These are phyloP conservation scores for Lasiodiplodia theobromae DNA, from an alignment of 2,329 filamentous ascomycete genomes.

Conservation along the genomic window DNA sequence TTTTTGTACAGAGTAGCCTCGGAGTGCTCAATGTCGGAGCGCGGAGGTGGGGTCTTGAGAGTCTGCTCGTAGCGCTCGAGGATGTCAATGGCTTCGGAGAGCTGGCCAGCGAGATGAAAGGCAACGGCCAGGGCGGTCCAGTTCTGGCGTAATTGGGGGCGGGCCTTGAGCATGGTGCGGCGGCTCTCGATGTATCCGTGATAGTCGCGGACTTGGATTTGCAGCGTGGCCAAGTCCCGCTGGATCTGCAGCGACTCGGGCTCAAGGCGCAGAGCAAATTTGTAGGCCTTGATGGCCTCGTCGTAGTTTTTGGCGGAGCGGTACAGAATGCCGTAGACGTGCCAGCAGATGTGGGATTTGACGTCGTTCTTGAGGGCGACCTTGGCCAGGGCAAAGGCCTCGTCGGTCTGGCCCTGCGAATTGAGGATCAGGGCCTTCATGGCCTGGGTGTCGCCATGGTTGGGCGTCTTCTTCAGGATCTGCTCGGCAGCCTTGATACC, in stretches of 20 bases:
- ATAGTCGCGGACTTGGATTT: constrained; percentile 97
- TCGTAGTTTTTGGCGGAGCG: constrained; percentile 96
- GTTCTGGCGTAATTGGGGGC: constrained; percentile 83
- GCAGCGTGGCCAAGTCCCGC: constrained; percentile 88
- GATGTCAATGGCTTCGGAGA: constrained; percentile 86
- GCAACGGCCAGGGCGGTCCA: constrained; percentile 98
- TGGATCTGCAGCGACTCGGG: constrained; percentile 95
- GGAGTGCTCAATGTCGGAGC: constrained; percentile 87
- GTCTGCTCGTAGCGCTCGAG: constrained; percentile 93
- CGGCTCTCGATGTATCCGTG: constrained; percentile 91
- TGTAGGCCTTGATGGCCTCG: constrained; percentile 98
- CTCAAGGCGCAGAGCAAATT: constrained; percentile 90
- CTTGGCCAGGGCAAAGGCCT: constrained; percentile 93
- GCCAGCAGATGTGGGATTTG: constrained; percentile 99
- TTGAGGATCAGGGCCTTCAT: constrained; percentile 99
- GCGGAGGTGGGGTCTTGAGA: constrained; percentile 78
- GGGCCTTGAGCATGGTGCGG: constrained; percentile 83
- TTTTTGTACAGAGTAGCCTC: constrained; percentile 97
- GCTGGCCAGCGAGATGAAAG: constrained; percentile 86
- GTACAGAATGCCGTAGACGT: constrained; percentile 95
- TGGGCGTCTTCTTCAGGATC: constrained; percentile 92
- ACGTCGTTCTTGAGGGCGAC: constrained; percentile 93
- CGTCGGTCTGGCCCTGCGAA: constrained; percentile 86
- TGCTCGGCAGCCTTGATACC: constrained; percentile 95
- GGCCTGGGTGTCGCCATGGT: constrained; percentile 96